Conservation (phyloP, 2,329 filamentous ascomycete species). For the Sarocladium strictum region DNA sequence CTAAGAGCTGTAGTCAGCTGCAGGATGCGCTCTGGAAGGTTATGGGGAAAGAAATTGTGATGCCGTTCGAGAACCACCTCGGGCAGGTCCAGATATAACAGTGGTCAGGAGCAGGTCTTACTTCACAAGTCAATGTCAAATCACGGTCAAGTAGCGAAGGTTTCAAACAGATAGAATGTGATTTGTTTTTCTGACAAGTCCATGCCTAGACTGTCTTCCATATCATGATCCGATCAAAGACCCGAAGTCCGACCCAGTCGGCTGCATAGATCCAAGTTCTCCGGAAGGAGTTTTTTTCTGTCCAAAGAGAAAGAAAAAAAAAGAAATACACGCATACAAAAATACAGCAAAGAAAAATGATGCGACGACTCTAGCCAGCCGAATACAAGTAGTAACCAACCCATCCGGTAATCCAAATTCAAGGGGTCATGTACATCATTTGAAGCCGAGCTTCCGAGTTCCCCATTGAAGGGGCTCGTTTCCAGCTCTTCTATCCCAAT, state of each 20-base stretch:
- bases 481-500: not conserved
- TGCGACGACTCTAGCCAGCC: not conserved
- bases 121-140: no score
- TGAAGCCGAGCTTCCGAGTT: not conserved
- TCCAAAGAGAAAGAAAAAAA: not conserved
- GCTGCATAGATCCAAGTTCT: not conserved
- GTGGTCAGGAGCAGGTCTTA: no score
- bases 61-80: no score
- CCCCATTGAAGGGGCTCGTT: not conserved
- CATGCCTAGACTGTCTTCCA: not conserved
- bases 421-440: constrained; percentile 3
- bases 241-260: not conserved
- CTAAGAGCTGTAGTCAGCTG: no score
- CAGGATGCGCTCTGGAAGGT: no score
- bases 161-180: not conserved
- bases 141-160: no score
- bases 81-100: no score
- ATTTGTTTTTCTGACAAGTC: not conserved
- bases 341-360: not conserved
- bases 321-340: not conserved
- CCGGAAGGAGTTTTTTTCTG: not conserved
- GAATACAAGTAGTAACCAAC: constrained; percentile 2
- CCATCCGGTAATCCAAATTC: not conserved
- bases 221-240: not conserved
- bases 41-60: no score